Evolutionary conservation across 2,329 filamentous ascomycete species (phyloP).

Genomic region (Alternaria panax): DNA sequence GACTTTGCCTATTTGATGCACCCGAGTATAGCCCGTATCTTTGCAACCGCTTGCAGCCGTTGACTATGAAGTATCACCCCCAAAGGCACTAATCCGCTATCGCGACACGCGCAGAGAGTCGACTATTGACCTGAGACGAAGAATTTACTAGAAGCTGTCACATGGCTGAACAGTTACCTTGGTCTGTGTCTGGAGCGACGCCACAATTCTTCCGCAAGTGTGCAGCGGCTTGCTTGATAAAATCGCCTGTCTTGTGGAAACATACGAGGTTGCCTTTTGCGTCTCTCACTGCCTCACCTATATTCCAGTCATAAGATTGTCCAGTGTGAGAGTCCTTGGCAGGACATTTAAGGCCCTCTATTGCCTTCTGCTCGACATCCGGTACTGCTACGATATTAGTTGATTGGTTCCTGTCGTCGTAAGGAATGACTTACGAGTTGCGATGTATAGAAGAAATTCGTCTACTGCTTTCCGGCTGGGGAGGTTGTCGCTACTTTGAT

Average conservation of each 20-base stretch:
- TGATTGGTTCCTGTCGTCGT: background rate
- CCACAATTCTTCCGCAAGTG: slow-evolving; percentile 37
- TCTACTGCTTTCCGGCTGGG: slow-evolving; percentile 42
- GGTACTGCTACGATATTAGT: slow-evolving; percentile 24
- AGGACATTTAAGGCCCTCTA: slow-evolving; percentile 40
- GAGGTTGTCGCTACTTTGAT: slow-evolving; percentile 36
- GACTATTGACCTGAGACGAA: background rate
- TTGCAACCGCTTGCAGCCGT: background rate
- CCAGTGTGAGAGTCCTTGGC: slow-evolving; percentile 46
- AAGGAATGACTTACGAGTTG: slow-evolving; percentile 34
- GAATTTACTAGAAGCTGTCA: background rate
- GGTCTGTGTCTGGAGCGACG: slow-evolving; percentile 20
- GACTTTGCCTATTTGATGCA: background rate
- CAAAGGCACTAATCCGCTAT: background rate
- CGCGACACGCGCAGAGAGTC: background rate
- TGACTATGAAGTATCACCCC: background rate
- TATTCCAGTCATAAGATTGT: slow-evolving; percentile 42
- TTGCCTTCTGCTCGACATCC: slow-evolving; percentile 39
- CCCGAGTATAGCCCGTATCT: background rate
- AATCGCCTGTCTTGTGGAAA: slow-evolving; percentile 48
- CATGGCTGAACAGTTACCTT: background rate
- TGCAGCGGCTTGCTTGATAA: slow-evolving; percentile 44
- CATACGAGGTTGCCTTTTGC: slow-evolving; percentile 46
- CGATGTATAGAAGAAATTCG: slow-evolving; percentile 44
- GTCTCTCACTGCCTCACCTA: slow-evolving; percentile 43